Percentiles rank a stretch among this genome's conserved stretches.
phyloP scores from a whole-genome alignment of 441 rosid species.

The Adansonia madagascariensis region DNA sequence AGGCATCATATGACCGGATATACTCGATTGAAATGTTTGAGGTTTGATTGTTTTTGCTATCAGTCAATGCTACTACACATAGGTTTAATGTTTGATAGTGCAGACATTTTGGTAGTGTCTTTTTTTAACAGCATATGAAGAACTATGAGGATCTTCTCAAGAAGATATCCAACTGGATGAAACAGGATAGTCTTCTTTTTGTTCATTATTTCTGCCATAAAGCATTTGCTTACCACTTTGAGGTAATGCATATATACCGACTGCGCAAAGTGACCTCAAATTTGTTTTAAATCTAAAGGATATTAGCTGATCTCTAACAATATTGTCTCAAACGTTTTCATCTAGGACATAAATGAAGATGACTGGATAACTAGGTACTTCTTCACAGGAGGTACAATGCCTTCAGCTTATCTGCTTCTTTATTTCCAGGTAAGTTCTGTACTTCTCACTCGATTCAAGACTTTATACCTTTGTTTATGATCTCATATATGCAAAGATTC shows the following conservation, averaged over 20 bases:
- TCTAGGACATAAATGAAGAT: constrained; percentile 69
- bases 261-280: constrained; percentile 15
- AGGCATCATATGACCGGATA: constrained; percentile 67
- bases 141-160: constrained; percentile 69
- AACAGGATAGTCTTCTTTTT: constrained; percentile 65
- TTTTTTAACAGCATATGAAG: constrained; percentile 73
- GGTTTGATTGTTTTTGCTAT: constrained; percentile 42
- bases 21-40: constrained; percentile 91
- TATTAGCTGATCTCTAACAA: neutral
- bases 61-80: neutral
- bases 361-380: constrained; percentile 87
- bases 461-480: neutral
- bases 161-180: constrained; percentile 88
- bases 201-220: constrained; percentile 87
- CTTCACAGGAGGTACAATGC: constrained; percentile 93
- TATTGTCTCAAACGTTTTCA: neutral
- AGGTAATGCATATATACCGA: constrained; percentile 43
- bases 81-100: neutral
- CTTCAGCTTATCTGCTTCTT: constrained; percentile 78
- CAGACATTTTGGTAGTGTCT: neutral
- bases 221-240: constrained; percentile 81
- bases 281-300: neutral
- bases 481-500: neutral
- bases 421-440: constrained; percentile 67
- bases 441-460: too few relatives aligned